Conservation (phyloP, 2,329 filamentous ascomycete species). For the Sclerotinia trifoliorum region DNA sequence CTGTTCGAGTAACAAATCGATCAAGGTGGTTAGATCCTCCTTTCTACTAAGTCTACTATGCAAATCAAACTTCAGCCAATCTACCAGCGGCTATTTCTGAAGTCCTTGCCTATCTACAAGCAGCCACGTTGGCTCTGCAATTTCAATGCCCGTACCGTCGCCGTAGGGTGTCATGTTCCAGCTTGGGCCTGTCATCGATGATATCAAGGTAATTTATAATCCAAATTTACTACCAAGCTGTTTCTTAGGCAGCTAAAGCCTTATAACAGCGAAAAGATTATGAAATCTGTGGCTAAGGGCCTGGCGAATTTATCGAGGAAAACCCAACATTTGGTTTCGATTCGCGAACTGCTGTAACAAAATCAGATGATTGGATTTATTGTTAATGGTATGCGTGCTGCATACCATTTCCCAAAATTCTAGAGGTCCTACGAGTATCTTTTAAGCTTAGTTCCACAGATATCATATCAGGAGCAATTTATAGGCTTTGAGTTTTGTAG, state of each 20-base stretch:
- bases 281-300: constrained; percentile 64
- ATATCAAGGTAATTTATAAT: constrained; percentile 44
- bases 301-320: constrained; percentile 63
- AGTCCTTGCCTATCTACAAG: background rate
- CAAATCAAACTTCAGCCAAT: fast-evolving
- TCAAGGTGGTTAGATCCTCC: background rate
- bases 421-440: background rate
- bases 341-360: constrained; percentile 44
- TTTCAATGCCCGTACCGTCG: background rate
- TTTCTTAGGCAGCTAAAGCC: constrained; percentile 74
- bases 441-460: background rate
- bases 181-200: too few relatives aligned
- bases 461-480: background rate
- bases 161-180: too few relatives aligned
- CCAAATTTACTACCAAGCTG: constrained; percentile 68
- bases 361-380: background rate
- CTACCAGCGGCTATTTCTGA: background rate
- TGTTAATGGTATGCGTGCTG: background rate
- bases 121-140: background rate
- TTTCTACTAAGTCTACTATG: fast-evolving
- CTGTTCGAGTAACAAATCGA: background rate
- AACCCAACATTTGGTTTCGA: constrained; percentile 57
- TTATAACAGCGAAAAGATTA: constrained; percentile 73
- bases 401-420: background rate
- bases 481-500: background rate